Percentiles rank a stretch among this genome's conserved stretches.
Evolutionary conservation across 2,329 filamentous ascomycete species (phyloP).

Genomic region (Metarhizium rileyi): DNA sequence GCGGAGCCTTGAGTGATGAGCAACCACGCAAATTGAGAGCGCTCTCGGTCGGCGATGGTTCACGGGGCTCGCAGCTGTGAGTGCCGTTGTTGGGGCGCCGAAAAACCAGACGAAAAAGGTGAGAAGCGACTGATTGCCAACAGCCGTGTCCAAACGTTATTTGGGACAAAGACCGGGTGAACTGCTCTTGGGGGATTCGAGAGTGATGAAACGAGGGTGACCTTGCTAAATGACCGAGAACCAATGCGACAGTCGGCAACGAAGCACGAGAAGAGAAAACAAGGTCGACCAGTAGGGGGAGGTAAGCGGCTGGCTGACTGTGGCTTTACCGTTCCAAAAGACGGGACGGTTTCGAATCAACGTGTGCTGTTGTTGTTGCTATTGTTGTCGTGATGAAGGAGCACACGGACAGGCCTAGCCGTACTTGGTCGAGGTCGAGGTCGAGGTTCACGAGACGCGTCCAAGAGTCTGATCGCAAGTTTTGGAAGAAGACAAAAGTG

Average conservation of each 20-base stretch:
- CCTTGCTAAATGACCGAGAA: neutral
- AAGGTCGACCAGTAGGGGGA: neutral
- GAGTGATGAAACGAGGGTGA: neutral
- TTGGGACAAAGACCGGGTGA: neutral
- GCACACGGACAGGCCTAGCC: neutral
- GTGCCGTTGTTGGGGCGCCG: neutral
- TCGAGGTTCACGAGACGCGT: neutral
- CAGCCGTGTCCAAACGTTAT: neutral
- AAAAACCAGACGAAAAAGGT: neutral
- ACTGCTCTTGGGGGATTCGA: neutral
- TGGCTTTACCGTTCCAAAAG: neutral
- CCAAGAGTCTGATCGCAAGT: constrained; percentile 1
- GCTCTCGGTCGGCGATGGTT: neutral
- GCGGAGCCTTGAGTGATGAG: neutral
- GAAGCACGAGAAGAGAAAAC: neutral
- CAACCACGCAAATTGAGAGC: neutral
- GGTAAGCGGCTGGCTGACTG: neutral
- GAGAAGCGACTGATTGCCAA: neutral
- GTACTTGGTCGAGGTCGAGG: too few species aligned
- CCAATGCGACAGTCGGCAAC: neutral
- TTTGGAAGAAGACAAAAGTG: constrained; percentile 4
- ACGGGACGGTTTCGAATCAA: neutral
- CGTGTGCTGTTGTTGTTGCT: neutral
- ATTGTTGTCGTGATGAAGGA: neutral
- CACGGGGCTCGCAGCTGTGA: neutral